These are phyloP conservation scores for Eucalyptus urophylla DNA, from an alignment of 345 rosid genomes.

Conservation along the genomic window DNA sequence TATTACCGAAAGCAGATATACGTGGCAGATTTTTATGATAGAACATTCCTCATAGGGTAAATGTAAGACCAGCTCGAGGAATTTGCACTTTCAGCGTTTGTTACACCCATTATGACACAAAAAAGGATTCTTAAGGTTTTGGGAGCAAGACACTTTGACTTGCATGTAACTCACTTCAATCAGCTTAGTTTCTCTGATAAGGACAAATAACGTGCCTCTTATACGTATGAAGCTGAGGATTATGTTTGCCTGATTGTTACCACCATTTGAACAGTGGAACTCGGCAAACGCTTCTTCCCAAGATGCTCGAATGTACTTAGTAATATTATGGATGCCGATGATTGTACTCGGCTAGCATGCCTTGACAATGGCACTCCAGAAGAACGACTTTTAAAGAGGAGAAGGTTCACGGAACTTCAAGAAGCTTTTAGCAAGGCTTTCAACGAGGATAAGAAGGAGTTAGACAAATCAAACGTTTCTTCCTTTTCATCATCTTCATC, in stretches of 20 bases:
- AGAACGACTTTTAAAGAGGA: constrained; percentile 33
- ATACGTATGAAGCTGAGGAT: background rate
- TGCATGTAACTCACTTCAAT: background rate
- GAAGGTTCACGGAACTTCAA: constrained; percentile 51
- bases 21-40: background rate
- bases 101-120: background rate
- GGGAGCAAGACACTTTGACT: background rate
- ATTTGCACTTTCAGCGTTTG: background rate
- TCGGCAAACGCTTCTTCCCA: constrained; percentile 66
- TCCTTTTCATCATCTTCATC: constrained; percentile 29
- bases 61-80: background rate
- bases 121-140: background rate
- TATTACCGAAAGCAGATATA: background rate
- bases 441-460: constrained; percentile 50
- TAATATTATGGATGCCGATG: constrained; percentile 67
- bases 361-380: constrained; percentile 41
- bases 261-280: constrained; percentile 33
- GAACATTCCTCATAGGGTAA: background rate
- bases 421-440: constrained; percentile 48
- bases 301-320: constrained; percentile 56
- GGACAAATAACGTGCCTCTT: background rate
- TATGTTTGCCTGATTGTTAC: background rate
- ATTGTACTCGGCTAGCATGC: constrained; percentile 40
- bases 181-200: background rate
- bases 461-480: constrained; percentile 19